Percentiles rank a stretch among this genome's conserved stretches.
Conservation (phyloP, 495 filamentous ascomycete genomes). For the Penicillium paxilli region DNA sequence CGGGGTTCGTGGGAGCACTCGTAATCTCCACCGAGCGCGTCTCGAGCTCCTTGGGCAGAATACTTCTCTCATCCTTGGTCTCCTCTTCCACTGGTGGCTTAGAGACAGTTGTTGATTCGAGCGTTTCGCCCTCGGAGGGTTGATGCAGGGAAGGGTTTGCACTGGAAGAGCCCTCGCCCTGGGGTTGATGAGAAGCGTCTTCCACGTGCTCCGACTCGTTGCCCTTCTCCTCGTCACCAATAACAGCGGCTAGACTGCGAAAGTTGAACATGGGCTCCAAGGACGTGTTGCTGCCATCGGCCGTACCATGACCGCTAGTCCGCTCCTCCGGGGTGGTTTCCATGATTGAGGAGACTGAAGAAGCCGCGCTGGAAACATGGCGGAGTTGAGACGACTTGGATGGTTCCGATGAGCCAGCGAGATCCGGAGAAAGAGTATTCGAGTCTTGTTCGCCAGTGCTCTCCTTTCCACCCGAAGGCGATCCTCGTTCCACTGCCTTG, state of each 20-base stretch:
- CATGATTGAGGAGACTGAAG: slow-evolving; percentile 70
- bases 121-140: slow-evolving; percentile 2
- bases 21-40: slow-evolving; percentile 41
- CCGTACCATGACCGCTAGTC: slow-evolving; percentile 32
- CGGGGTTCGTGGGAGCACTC: slow-evolving; percentile 19
- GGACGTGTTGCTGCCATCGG: slow-evolving; percentile 52
- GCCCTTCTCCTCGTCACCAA: slow-evolving; percentile 65
- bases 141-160: slow-evolving; percentile 21
- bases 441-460: slow-evolving; percentile 3
- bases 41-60: slow-evolving; percentile 40
- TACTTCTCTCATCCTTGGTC: slow-evolving; percentile 6
- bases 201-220: slow-evolving; percentile 48
- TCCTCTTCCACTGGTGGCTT: slow-evolving; percentile 13
- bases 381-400: slow-evolving; percentile 66
- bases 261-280: slow-evolving; percentile 90
- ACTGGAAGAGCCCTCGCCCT: slow-evolving; percentile 29
- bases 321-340: slow-evolving; percentile 61
- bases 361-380: slow-evolving; percentile 81
- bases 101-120: slow-evolving; percentile 3
- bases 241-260: slow-evolving; percentile 80
- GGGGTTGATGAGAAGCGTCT: slow-evolving; percentile 17
- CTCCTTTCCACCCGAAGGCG: slow-evolving; percentile 17
- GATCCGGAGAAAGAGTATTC: slow-evolving; percentile 14
- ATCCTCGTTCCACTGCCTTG: slow-evolving; percentile 70
- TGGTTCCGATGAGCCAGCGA: slow-evolving; percentile 33